These are phyloP conservation scores for Penicillium atrosanguineum DNA, from an alignment of 495 filamentous ascomycete species.

Conservation along the genomic window DNA sequence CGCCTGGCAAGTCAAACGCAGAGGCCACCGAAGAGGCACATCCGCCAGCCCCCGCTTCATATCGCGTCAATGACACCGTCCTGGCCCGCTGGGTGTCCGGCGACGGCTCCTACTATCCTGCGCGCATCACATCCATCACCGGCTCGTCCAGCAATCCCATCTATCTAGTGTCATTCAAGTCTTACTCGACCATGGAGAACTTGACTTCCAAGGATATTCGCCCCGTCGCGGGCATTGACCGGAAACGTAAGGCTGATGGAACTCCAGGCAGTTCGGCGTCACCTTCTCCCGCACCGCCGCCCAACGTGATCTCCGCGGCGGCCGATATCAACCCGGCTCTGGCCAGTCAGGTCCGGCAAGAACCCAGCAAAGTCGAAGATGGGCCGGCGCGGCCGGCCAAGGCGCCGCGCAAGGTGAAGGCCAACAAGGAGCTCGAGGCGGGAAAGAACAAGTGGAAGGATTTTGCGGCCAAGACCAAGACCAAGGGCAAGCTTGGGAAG, in stretches of 20 bases:
- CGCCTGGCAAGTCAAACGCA: constrained; percentile 43
- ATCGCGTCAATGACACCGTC: constrained; percentile 85
- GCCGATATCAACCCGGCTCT: constrained; percentile 80
- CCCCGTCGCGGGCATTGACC: constrained; percentile 62
- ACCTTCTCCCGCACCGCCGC: constrained; percentile 43
- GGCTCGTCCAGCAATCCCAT: constrained; percentile 84
- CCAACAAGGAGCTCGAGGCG: constrained; percentile 82
- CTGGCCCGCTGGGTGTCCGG: constrained; percentile 88
- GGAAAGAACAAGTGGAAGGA: constrained; percentile 95
- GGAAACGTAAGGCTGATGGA: constrained; percentile 91
- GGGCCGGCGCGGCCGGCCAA: constrained; percentile 64
- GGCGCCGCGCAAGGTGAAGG: constrained; percentile 78
- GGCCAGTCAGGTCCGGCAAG: constrained; percentile 65
- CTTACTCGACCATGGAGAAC: constrained; percentile 79
- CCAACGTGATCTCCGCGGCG: constrained; percentile 82
- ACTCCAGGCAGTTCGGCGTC: constrained; percentile 54
- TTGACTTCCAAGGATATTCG: constrained; percentile 81
- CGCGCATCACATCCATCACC: constrained; percentile 88
- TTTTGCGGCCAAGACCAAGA: constrained; percentile 77
- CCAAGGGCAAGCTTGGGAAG: constrained; percentile 76
- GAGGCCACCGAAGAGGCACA: constrained; percentile 33
- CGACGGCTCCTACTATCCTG: constrained; percentile 88
- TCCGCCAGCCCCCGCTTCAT: constrained; percentile 49
- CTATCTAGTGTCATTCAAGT: constrained; percentile 92
- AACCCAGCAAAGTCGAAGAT: constrained; percentile 65